Base-by-base conservation (phyloP, 1,284 basidiomycete genomes). In the Veloporphyrellus conicus region DNA sequence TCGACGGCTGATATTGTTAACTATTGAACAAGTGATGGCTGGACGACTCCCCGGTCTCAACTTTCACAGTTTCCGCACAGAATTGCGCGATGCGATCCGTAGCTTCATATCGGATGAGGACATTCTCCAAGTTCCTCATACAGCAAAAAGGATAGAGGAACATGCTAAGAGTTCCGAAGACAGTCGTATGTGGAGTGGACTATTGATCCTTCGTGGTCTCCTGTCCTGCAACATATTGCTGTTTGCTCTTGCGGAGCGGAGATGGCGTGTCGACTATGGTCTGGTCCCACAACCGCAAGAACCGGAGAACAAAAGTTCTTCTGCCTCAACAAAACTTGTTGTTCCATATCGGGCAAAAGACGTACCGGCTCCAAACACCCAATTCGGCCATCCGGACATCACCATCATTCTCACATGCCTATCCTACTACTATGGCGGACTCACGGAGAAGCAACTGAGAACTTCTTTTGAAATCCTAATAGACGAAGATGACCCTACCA, bases 251-350 rank as follows among this genome's bases (percentile, higher is more conserved):
- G 63, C 61, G 34, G 66, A 71, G 23, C 67, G 67, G 48, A 67
- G 73, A 14, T 78, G 72, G 70, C 59, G 74, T 28, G 74, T 78
- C 12, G 71, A 78, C 48, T 77, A 73, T 52, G 76, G 76, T 0
- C 63, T 76, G 15, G 8, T 71, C 75, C 45, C 56, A 50, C 3
- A n/a, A n/a, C n/a, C n/a, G n/a, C n/a, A n/a, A n/a, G n/a, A n/a
- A n/a, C n/a, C n/a, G n/a, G n/a, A n/a, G n/a, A n/a, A n/a, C n/a
- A n/a, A n/a, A n/a, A 55, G 32, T 3, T 69, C 75, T 25, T 8
- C 23, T 8, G 68, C 76, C 2, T 6, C 23, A 4, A 25, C 23
- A 25, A 25, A 15, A 14, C 29, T 31, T 15, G 29, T 14, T 2
- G 29, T 31, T 15, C 29, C 29, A 5, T 31, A 31, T 15, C 29